Base-by-base conservation (phyloP, 495 filamentous ascomycete genomes). In the Neurospora tetraspora region DNA sequence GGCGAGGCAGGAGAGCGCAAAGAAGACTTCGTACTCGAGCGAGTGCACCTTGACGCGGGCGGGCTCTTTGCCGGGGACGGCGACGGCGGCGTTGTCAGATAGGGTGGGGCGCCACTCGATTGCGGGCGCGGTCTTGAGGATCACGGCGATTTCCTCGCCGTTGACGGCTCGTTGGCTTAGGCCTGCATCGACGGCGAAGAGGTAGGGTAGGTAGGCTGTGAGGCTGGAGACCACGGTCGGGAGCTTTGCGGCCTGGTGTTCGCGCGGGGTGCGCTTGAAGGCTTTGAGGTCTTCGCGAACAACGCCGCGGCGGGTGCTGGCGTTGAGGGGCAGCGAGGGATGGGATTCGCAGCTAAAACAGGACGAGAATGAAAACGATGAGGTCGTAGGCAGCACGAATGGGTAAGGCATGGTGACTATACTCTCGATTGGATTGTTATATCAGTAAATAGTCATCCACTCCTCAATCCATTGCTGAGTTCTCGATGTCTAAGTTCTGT, bases 101-200 rank as follows among this genome's bases (percentile, higher is more conserved):
- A 99, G 81, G 0, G 91, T 93, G 5, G 92, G 85, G n/a, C 93
- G 90, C 96, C 96, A 98, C 88, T 92, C 87, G 27, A 93, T 86
- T 70, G 82, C 82, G 7, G 89, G 85, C 8, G 78, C 76, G n/a
- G 82, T 77, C 31, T 76, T 80, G 45, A 81, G 73, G 20, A 88
- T 86, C 20, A 96, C 83, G 73, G 91, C 88, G 73, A 96, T 82
- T 47, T 88, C 84, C 73, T 92, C 89, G 7, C 84, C 84, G 31
- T 86, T 86, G 59, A 84, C 78, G 47, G 78, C 75, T 20, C 78
- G 78, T 36, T 84, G 84, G 72, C 85, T 86, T 39, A 97, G 84
- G 7, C 91, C 92, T 42, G 87, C 84, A 73, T 94, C 90, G 68
- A 96, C 83, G 8, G 91, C 88, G 69, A 93, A 83, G 31, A 97